These are phyloP conservation scores for Fusarium cicatricum DNA, from an alignment of 2,329 filamentous ascomycete species.

Conservation along the genomic window DNA sequence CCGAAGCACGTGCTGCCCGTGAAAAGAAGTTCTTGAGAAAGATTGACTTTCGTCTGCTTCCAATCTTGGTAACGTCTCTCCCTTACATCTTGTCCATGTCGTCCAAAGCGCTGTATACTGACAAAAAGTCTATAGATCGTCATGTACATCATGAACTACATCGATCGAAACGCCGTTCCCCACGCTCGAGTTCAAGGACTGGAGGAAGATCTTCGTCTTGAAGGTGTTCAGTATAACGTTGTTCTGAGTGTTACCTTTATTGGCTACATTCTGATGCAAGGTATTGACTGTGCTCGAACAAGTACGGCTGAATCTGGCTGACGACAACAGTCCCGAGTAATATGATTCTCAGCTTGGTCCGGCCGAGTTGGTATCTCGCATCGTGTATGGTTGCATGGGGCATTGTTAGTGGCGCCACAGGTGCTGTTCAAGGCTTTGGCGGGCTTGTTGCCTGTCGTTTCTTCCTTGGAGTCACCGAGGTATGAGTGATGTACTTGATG, in stretches of 20 bases:
- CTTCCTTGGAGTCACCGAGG: slow-evolving; percentile 51
- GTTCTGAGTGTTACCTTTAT: slow-evolving; percentile 37
- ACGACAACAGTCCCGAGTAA: slow-evolving; percentile 12
- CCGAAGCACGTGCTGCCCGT: slow-evolving; percentile 12
- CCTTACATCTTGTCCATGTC: not conserved
- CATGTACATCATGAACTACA: slow-evolving; percentile 39
- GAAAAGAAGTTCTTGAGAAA: slow-evolving; percentile 21
- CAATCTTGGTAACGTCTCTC: slow-evolving; percentile 7
- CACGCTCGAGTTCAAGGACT: slow-evolving; percentile 34
- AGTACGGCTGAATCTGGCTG: not conserved
- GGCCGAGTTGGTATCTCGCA: slow-evolving; percentile 47
- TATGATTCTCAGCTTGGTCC: slow-evolving; percentile 11
- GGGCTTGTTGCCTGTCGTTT: slow-evolving; percentile 52
- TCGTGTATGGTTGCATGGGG: slow-evolving; percentile 48
- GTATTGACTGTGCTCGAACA: not conserved
- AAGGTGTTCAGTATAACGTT: slow-evolving; percentile 33
- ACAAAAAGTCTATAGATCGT: not conserved
- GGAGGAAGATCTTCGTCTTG: slow-evolving; percentile 30
- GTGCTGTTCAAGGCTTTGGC: slow-evolving; percentile 49
- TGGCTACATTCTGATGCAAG: slow-evolving; percentile 26
- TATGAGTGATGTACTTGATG: slow-evolving; percentile 17
- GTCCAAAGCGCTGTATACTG: slow-evolving; percentile 49
- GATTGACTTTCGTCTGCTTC: slow-evolving; percentile 22
- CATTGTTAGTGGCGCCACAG: slow-evolving; percentile 49
- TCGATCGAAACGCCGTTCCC: slow-evolving; percentile 38